Percentiles rank a stretch among this genome's conserved stretches.
phyloP scores from a whole-genome alignment of 371 early-diverging fungal species.

The Cokeromyces recurvatus region DNA sequence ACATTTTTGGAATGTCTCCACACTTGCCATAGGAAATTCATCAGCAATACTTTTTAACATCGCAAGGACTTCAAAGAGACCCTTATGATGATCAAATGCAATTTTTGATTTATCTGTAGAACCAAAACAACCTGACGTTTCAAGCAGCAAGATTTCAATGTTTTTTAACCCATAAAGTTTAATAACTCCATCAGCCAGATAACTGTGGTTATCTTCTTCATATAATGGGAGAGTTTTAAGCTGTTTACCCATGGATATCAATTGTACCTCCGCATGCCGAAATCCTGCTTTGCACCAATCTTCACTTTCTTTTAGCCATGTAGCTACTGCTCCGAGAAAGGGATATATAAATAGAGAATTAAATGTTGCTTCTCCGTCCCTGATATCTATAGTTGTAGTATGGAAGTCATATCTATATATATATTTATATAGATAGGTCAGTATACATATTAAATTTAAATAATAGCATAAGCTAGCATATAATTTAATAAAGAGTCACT shows the following conservation, averaged over 20 bases:
- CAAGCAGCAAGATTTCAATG: slow-evolving; percentile 5
- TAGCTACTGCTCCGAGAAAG: slow-evolving; percentile 9
- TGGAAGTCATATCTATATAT: slow-evolving; percentile 10
- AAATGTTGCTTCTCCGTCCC: slow-evolving; percentile 12
- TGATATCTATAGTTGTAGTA: slow-evolving; percentile 9
- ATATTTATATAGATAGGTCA: slow-evolving; percentile 8
- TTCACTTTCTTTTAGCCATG: slow-evolving; percentile 3
- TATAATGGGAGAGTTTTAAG: slow-evolving; percentile 7
- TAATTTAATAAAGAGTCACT: slow-evolving; percentile 7
- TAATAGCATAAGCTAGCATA: slow-evolving; percentile 8
- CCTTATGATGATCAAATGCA: slow-evolving; percentile 14
- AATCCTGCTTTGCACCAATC: slow-evolving; percentile 8
- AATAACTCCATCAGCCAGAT: slow-evolving; percentile 7
- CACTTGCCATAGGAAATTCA: slow-evolving; percentile 3
- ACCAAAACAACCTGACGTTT: slow-evolving; percentile 10
- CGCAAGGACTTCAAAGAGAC: slow-evolving; percentile 8
- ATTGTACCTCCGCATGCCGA: neutral
- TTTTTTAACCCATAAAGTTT: slow-evolving; percentile 1
- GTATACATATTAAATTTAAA: slow-evolving; percentile 13
- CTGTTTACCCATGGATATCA: slow-evolving; percentile 7
- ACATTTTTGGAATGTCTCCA: neutral
- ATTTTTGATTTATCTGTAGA: slow-evolving; percentile 4
- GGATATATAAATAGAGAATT: slow-evolving; percentile 12
- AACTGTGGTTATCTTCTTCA: slow-evolving; percentile 12
- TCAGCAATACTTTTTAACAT: slow-evolving; percentile 15